Evolutionary conservation across 352 stramenopile genomes (phyloP).

Genomic region (Pythium aristosporum): DNA sequence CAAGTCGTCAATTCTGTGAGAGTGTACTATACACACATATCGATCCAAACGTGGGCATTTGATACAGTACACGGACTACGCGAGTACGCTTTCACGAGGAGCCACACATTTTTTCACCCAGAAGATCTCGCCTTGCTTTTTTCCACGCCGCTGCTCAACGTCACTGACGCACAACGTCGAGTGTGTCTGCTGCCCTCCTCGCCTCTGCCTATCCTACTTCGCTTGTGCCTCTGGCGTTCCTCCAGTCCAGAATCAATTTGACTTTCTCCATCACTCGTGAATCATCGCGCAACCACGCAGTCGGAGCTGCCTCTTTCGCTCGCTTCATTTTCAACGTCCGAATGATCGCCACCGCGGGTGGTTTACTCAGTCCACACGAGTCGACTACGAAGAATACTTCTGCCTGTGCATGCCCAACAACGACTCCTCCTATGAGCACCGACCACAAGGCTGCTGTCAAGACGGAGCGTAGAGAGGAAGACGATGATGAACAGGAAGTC

Average conservation of each 20-base stretch:
- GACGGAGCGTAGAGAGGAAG: neutral
- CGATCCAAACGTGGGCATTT: too few relatives aligned
- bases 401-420: too few relatives aligned
- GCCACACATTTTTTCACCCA: too few relatives aligned
- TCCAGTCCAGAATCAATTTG: neutral
- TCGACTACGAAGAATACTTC: neutral
- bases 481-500: neutral
- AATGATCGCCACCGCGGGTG: constrained; percentile 8
- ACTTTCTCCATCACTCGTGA: neutral
- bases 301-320: neutral
- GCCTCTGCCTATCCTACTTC: neutral
- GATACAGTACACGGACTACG: too few relatives aligned
- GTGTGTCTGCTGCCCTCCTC: neutral
- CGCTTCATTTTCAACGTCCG: neutral
- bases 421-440: neutral
- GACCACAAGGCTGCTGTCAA: neutral
- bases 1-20: too few relatives aligned
- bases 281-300: neutral
- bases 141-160: neutral
- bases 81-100: too few relatives aligned
- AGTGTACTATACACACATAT: too few relatives aligned
- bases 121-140: neutral
- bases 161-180: neutral
- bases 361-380: constrained; percentile 9
- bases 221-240: too few relatives aligned